These are phyloP conservation scores for Cyclotella baltica DNA, from an alignment of 108 stramenopile species.

Conservation along the genomic window DNA sequence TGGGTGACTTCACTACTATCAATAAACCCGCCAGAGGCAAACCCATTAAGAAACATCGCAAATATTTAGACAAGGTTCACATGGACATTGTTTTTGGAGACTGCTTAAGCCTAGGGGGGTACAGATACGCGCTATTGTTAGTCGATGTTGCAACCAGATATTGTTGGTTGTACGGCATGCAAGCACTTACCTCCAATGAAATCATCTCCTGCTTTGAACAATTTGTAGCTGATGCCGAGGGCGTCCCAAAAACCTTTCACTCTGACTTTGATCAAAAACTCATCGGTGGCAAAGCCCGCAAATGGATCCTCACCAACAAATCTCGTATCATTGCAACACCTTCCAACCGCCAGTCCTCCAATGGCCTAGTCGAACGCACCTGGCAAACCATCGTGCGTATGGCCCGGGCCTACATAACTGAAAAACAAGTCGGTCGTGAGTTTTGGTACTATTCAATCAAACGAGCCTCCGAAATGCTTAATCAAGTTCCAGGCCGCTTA, in stretches of 20 bases:
- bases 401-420: conserved; percentile 13
- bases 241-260: conserved; percentile 14
- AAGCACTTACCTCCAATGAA: conserved; percentile 12
- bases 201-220: conserved; percentile 8
- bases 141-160: conserved; percentile 29
- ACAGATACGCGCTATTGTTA: conserved; percentile 19
- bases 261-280: conserved; percentile 34
- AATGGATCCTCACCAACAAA: background rate
- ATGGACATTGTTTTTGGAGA: conserved; percentile 17
- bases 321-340: conserved; percentile 20
- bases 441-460: conserved; percentile 11
- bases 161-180: conserved; percentile 25
- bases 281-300: conserved; percentile 15
- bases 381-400: conserved; percentile 22
- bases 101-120: conserved; percentile 22
- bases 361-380: conserved; percentile 15
- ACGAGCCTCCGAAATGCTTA: background rate
- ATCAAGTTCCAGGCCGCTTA: conserved; percentile 16
- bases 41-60: background rate
- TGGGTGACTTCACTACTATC: conserved; percentile 20
- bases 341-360: conserved; percentile 11
- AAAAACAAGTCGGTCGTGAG: conserved; percentile 20
- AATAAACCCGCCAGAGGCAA: conserved; percentile 6
- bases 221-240: conserved; percentile 11
- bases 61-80: conserved; percentile 22